phyloP scores from a whole-genome alignment of 129 eudicot species.

The Artemisia tridentata region DNA sequence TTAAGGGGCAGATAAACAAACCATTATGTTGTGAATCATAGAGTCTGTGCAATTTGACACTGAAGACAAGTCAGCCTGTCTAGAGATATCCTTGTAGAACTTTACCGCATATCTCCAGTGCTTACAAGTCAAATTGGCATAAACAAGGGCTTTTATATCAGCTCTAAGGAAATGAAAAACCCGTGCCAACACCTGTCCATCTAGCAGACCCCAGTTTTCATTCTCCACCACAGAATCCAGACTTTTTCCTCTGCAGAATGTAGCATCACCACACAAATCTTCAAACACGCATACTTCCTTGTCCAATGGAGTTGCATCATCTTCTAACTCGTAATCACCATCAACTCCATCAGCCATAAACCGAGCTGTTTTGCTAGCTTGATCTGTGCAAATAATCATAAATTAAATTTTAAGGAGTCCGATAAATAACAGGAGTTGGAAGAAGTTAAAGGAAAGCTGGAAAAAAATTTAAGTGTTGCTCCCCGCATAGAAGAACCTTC shows the following conservation, averaged over 20 bases:
- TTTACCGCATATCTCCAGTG: conserved; percentile 77
- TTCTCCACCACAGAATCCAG: conserved; percentile 23
- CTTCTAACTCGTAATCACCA: conserved; percentile 53
- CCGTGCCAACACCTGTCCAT: conserved; percentile 72
- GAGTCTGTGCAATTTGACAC: conserved; percentile 67
- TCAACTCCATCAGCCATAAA: conserved; percentile 48
- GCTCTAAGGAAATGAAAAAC: conserved; percentile 79
- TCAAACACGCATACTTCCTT: conserved; percentile 55
- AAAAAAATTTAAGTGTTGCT: no score
- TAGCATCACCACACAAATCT: conserved; percentile 61
- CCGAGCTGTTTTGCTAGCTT: conserved; percentile 56
- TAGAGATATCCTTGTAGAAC: conserved; percentile 61
- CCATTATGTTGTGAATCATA: conserved; percentile 60
- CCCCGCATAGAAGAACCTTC: no score
- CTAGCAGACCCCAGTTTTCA: conserved; percentile 75
- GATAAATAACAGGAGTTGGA: background rate
- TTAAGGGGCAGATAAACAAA: conserved; percentile 19
- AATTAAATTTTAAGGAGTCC: background rate
- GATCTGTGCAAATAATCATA: conserved; percentile 38
- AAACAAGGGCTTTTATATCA: conserved; percentile 69
- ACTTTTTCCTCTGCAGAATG: conserved; percentile 37
- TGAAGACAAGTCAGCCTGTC: conserved; percentile 63
- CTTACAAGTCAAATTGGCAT: conserved; percentile 76
- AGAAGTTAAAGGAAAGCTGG: no score
- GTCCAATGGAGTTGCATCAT: conserved; percentile 30